These are phyloP conservation scores for Calonectria pseudoreteaudii DNA, from an alignment of 2,329 filamentous ascomycete genomes.

Conservation along the genomic window DNA sequence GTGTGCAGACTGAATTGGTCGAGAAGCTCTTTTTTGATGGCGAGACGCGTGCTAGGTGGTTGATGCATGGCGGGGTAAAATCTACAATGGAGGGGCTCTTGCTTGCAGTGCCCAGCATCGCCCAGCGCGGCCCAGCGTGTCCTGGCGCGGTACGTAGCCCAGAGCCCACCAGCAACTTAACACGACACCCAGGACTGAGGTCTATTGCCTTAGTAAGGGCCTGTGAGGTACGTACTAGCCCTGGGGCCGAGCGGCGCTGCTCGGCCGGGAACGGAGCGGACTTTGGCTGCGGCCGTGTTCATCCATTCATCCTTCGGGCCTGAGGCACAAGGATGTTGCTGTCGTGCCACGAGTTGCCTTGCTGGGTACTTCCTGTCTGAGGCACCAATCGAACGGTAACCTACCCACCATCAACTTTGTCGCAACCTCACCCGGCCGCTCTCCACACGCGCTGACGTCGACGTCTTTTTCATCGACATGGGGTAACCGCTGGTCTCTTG, in stretches of 20 bases:
- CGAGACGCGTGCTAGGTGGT: conserved; percentile 44
- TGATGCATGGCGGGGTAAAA: conserved; percentile 51
- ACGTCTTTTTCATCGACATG: not conserved
- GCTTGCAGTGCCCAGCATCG: not conserved
- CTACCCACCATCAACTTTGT: conserved; percentile 1
- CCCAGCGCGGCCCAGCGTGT: not conserved
- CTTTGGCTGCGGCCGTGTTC: not conserved
- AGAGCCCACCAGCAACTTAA: not conserved
- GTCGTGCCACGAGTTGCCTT: not conserved
- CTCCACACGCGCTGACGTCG: not conserved
- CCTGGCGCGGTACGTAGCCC: not conserved
- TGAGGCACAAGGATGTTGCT: conserved; percentile 22
- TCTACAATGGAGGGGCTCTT: conserved; percentile 46
- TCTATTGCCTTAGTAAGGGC: not conserved
- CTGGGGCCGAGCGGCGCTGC: not conserved
- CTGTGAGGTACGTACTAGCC: not conserved
- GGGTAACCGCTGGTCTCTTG: not conserved
- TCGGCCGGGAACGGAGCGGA: conserved; percentile 23
- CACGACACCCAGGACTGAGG: not conserved
- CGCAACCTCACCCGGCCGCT: not conserved
- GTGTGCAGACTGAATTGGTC: conserved; percentile 37
- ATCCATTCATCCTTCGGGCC: conserved; percentile 17
- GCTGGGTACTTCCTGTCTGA: conserved; percentile 11
- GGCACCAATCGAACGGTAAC: conserved; percentile 6
- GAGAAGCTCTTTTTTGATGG: conserved; percentile 36